phyloP scores from a whole-genome alignment of 305 asterid genomes.

The Vinca major region DNA sequence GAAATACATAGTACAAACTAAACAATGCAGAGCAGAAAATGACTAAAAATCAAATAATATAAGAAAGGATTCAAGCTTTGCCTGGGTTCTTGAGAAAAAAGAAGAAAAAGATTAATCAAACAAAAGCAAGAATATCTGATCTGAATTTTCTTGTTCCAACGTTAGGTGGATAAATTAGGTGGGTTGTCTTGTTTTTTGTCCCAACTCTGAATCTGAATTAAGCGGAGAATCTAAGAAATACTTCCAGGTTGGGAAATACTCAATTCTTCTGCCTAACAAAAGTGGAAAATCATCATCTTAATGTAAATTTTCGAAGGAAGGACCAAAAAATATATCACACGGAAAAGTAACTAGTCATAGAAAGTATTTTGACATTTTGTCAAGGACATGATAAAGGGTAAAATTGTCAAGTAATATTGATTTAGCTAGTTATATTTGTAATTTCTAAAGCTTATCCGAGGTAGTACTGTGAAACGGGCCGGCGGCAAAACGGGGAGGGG shows the following conservation, averaged over 20 bases:
- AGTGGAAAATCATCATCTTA: background rate
- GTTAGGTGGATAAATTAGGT: slow-evolving; percentile 6
- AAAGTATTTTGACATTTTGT: no score
- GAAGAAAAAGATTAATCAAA: background rate
- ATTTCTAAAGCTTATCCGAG: no score
- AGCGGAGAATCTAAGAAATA: slow-evolving; percentile 7
- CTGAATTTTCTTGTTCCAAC: background rate
- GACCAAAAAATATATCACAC: background rate
- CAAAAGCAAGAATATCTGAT: background rate
- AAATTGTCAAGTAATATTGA: no score
- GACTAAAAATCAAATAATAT: background rate
- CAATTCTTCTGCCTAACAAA: background rate
- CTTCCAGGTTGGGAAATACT: background rate
- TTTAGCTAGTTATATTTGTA: no score
- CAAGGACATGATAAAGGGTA: no score
- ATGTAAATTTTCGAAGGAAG: background rate
- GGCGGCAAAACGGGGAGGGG: no score
- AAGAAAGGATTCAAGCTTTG: slow-evolving; percentile 1
- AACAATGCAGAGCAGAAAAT: slow-evolving; percentile 4
- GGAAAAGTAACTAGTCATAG: background rate
- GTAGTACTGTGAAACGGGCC: no score
- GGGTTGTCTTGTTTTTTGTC: slow-evolving; percentile 1
- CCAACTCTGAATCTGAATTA: slow-evolving; percentile 9
- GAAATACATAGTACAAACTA: background rate
- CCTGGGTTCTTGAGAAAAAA: slow-evolving; percentile 12